Evolutionary conservation across 2,329 filamentous ascomycete species (phyloP).

Genomic region (Aspergillaceae sp.): DNA sequence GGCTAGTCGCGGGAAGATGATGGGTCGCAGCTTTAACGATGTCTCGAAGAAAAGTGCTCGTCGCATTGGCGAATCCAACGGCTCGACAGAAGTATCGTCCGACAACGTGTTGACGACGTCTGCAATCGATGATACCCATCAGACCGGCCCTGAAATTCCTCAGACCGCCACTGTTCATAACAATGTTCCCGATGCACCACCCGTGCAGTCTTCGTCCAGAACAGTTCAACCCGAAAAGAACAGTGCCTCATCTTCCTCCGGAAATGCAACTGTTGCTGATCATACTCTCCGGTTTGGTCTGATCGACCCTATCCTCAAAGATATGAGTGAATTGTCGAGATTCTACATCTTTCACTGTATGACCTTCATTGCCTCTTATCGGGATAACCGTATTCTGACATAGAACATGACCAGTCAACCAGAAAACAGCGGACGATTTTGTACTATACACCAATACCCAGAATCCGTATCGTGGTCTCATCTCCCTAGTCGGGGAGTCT

Average conservation of each 20-base stretch:
- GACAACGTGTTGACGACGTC: background rate
- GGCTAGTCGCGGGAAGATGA: conserved; percentile 41
- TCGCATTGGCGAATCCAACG: background rate
- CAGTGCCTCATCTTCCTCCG: background rate
- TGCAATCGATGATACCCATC: background rate
- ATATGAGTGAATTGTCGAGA: conserved; percentile 35
- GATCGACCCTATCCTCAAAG: conserved; percentile 41
- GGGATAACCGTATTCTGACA: background rate
- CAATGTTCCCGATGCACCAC: background rate
- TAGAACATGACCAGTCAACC: conserved; percentile 19
- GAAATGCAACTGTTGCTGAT: conserved; percentile 5
- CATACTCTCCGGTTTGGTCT: conserved; percentile 30
- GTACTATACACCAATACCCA: conserved; percentile 40
- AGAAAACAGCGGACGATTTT: conserved; percentile 36
- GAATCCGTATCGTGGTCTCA: conserved; percentile 43
- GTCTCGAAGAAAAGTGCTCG: conserved; percentile 11
- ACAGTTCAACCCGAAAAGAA: background rate
- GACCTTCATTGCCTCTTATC: conserved; percentile 4
- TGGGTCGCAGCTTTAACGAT: conserved; percentile 45
- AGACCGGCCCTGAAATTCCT: conserved; percentile 5
- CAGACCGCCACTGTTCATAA: too few relatives aligned
- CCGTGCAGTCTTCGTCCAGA: background rate
- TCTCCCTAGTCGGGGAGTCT: conserved; percentile 37
- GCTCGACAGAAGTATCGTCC: background rate
- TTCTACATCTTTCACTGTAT: conserved; percentile 42